Evolutionary conservation across 352 stramenopile genomes (phyloP), one percentile per base, ranked within the genome.

Genomic region (Pythium sp.): DNA sequence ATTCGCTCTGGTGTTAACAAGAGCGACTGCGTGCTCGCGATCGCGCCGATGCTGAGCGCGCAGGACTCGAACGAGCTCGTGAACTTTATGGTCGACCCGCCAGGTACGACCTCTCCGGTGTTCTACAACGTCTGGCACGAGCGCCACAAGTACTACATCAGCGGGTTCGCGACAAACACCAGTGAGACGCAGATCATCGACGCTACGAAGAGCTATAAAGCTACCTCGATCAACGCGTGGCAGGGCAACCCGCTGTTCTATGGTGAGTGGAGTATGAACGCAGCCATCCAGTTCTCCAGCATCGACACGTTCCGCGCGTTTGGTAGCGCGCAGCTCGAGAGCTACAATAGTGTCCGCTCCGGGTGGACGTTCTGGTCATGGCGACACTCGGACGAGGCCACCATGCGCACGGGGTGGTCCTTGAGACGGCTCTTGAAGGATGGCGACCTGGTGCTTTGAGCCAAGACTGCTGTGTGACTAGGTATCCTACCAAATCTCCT

Each of bases 81-180:
- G 2, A 66, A 82, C 57, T 81, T 87, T 53, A 75, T 79, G 58
- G 30, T 38, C 12, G 69, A 68, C 36, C 36, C 58, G n/a, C 58
- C n/a, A 30, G 36, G 36, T 18, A 63, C 58, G 7, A 26, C 3
- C 5, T 26, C 41, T 2, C 62, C 65, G 3, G 66, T 76, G n/a
- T 87, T 80, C 68, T 51, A 34, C 34, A 86, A 89, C 55, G 77
- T 90, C 5, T 92, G 84, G 80, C 72, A 81, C 68, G 81, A 89
- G 41, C 76, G 77, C 24, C 84, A 90, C 55, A 47, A 68, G 18
- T 90, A 89, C 68, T 89, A 82, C 69, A 76, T 80, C n/a, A 83
- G 73, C 71, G 81, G 72, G 2, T 86, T 76, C 30, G 72, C 72
- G 4, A 51, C 46, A n/a, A 51, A 68, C 20, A 74, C 68, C 22